A percentile compares a stretch with the other conserved stretches of the same genome.
Conservation (phyloP, 176 grass and related monocot genomes). For the Pontederia crassipes region DNA sequence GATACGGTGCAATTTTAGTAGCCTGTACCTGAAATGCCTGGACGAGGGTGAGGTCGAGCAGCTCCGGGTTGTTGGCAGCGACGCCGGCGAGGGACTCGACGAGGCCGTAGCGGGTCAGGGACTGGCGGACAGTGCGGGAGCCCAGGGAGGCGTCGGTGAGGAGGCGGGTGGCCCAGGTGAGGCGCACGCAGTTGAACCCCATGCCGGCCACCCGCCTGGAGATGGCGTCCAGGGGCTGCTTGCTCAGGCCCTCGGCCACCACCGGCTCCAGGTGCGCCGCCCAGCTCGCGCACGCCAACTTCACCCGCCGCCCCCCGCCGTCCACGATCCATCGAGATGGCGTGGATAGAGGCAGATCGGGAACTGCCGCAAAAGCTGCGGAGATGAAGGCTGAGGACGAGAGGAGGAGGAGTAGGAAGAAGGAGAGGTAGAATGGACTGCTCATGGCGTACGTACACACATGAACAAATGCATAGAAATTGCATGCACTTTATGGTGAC, state of each 20-base stretch:
- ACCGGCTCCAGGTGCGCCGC: neutral
- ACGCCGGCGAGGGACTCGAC: constrained; percentile 59
- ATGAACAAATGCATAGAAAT: no score
- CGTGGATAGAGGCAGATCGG: neutral
- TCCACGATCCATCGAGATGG: neutral
- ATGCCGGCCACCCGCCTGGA: neutral
- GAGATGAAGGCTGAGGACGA: neutral
- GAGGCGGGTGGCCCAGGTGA: no score
- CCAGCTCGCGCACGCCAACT: neutral
- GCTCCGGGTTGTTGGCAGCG: constrained; percentile 44
- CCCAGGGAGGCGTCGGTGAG: no score
- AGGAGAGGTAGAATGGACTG: neutral
- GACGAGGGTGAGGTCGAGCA: constrained; percentile 65
- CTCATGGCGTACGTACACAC: no score
- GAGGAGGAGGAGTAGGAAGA: constrained; percentile 8
- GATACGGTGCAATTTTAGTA: no score
- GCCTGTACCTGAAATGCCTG: constrained; percentile 42
- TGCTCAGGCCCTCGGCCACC: neutral
- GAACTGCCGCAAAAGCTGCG: no score
- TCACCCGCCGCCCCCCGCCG: neutral
- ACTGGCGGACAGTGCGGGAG: constrained; percentile 31
- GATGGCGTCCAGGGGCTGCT: neutral
- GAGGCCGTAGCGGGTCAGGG: constrained; percentile 48
- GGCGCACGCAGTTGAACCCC: no score
- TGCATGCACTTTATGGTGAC: no score